Percentiles rank a stretch among this genome's conserved stretches.
These are phyloP conservation scores for Leccinum broughii DNA, from an alignment of 768 basidiomycete genomes.

Conservation along the genomic window DNA sequence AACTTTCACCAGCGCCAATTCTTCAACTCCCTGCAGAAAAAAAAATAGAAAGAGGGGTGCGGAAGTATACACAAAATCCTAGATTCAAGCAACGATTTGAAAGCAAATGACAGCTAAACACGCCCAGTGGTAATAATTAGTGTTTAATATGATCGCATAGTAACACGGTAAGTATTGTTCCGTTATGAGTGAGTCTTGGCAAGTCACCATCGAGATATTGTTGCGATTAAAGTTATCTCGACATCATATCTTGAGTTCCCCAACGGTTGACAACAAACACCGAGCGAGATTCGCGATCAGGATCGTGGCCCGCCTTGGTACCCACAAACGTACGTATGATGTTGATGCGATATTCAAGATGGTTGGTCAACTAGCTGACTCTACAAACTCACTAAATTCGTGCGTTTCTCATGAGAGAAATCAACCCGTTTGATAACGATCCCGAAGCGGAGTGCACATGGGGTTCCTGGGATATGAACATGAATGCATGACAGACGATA, in stretches of 20 bases:
- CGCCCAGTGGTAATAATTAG: neutral
- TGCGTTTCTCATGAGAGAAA: no score
- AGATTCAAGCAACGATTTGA: neutral
- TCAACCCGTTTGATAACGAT: no score
- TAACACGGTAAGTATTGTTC: no score
- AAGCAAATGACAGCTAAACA: neutral
- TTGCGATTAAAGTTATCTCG: neutral
- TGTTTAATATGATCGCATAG: neutral
- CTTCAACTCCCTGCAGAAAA: neutral
- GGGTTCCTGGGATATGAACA: no score
- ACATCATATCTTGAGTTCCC: neutral
- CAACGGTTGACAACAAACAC: neutral
- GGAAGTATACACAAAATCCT: neutral
- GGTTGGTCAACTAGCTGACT: no score
- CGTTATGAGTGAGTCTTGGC: no score
- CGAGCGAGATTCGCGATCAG: neutral
- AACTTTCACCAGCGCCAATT: neutral
- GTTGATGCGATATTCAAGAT: no score
- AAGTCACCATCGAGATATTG: neutral
- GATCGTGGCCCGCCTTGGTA: neutral
- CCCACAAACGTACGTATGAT: neutral
- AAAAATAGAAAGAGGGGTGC: neutral
- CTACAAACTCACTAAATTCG: no score
- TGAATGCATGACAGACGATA: no score
- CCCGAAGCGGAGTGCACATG: no score